Base-by-base conservation (phyloP, 2,329 filamentous ascomycete species). In the Pseudocercospora vitis region DNA sequence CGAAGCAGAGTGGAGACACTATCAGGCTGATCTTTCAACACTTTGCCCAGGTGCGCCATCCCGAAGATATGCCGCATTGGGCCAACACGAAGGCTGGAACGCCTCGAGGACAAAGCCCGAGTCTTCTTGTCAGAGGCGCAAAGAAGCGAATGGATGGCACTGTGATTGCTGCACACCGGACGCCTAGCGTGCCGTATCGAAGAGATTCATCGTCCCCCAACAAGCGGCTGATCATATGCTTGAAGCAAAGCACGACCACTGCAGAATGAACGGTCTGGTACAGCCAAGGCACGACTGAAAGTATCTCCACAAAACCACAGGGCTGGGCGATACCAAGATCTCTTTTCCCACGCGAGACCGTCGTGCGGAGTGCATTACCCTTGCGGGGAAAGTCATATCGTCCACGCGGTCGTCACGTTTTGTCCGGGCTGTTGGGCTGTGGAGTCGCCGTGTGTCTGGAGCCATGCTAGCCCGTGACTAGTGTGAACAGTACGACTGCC, bases 381-480 rank as follows among this genome's bases (percentile, higher is more conserved):
- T 29, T 48, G 50, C 21, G 50, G 50, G 50, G 50, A n/a, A n/a
- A n/a, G n/a, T n/a, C n/a, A n/a, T n/a, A n/a, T n/a, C 23, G 19
- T 24, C 19, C 16, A 39, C 21, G 44, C 44, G 51, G 51, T 28
- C 42, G 49, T 14, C 51, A 48, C 33, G 51, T 48, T 35, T 42
- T 33, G 45, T 26, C 44, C 51, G 39, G 33, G 45, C 48, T 35
- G 32, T 33, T 18, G 21, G 8, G 14, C 29, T 18, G 21, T 29
- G 29, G 7, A 40, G 39, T 35, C 12, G 18, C 11, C 48, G 23
- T 45, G 16, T 8, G 37, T 44, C 40, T 33, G 23, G 37, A 44
- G 35, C 28, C 21, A 32, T 12, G 32, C 29, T 21, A 26, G 31
- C 50, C 18, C 37, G 50, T 21, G 18, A 42, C n/a, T 21, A 28